These are phyloP conservation scores for Geosmithia morbida DNA, from an alignment of 2,329 filamentous ascomycete genomes.

Conservation along the genomic window DNA sequence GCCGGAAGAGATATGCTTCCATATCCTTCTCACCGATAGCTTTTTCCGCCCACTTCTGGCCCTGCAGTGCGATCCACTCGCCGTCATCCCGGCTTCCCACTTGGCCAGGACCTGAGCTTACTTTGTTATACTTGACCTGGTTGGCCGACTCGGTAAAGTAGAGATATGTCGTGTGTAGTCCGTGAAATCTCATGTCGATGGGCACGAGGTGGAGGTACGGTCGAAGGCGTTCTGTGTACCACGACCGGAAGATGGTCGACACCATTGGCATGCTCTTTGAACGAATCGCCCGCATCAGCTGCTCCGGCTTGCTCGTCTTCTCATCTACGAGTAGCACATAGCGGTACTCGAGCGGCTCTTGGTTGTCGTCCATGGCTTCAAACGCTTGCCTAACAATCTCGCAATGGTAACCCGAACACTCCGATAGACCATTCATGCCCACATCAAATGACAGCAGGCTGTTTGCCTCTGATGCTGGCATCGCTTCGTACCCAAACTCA, in stretches of 20 bases:
- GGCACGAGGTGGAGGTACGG: slow-evolving; percentile 76
- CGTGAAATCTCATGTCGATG: slow-evolving; percentile 58
- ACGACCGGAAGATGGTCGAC: slow-evolving; percentile 59
- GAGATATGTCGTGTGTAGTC: slow-evolving; percentile 56
- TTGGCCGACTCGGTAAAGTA: slow-evolving; percentile 53
- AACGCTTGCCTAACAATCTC: slow-evolving; percentile 14
- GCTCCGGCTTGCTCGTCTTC: slow-evolving; percentile 46
- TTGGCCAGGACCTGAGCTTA: neutral
- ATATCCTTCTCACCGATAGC: slow-evolving; percentile 58
- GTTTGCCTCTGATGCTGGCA: slow-evolving; percentile 38
- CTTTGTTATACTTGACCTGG: slow-evolving; percentile 20
- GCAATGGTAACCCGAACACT: slow-evolving; percentile 33
- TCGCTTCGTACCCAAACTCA: slow-evolving; percentile 39
- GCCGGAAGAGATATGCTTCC: slow-evolving; percentile 66
- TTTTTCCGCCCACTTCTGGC: slow-evolving; percentile 47
- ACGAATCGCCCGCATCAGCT: slow-evolving; percentile 48
- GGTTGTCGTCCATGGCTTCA: slow-evolving; percentile 19
- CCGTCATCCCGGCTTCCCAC: slow-evolving; percentile 35
- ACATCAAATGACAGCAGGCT: slow-evolving; percentile 37
- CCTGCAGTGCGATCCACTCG: slow-evolving; percentile 50
- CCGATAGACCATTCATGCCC: slow-evolving; percentile 42
- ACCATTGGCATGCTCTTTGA: slow-evolving; percentile 57
- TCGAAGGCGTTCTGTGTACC: slow-evolving; percentile 60
- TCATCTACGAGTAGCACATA: slow-evolving; percentile 63
- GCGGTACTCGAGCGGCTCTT: slow-evolving; percentile 46